A percentile compares a stretch with the other conserved stretches of the same genome.
Evolutionary conservation across 345 rosid species (phyloP).

Genomic region (Salix koriyanagi): DNA sequence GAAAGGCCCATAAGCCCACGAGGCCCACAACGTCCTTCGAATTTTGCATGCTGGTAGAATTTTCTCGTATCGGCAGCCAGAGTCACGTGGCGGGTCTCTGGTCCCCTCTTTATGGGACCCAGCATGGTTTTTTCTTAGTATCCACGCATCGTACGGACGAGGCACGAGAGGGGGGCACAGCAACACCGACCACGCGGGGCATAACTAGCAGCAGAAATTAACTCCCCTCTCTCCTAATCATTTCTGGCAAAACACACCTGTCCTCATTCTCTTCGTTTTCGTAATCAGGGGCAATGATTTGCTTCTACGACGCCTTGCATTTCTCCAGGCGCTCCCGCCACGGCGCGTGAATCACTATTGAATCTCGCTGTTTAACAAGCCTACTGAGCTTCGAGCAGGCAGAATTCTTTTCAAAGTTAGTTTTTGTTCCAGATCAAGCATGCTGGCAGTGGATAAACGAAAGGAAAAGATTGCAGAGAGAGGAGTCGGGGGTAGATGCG

Average conservation of each 20-base stretch:
- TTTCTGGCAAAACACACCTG: neutral
- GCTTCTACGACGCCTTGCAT: neutral
- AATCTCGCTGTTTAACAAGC: no score
- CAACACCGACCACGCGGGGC: conserved; percentile 11
- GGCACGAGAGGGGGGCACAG: neutral
- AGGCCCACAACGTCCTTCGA: neutral
- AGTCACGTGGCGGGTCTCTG: neutral
- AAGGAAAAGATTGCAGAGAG: no score
- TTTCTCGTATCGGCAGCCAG: neutral
- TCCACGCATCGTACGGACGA: conserved; percentile 15
- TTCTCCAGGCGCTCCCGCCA: neutral
- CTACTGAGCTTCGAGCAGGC: no score
- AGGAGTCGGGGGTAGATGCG: no score
- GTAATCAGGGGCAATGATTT: neutral
- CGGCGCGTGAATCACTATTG: neutral
- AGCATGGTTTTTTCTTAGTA: neutral
- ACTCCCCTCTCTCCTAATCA: neutral
- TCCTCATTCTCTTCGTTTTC: neutral
- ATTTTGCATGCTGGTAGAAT: neutral
- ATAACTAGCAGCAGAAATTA: neutral
- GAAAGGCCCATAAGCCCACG: neutral
- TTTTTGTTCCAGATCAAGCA: no score
- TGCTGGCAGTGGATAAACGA: no score
- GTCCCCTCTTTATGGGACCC: neutral
- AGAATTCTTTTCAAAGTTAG: no score